phyloP scores from a whole-genome alignment of 2,329 filamentous ascomycete species.

The Pyricularia grisea region DNA sequence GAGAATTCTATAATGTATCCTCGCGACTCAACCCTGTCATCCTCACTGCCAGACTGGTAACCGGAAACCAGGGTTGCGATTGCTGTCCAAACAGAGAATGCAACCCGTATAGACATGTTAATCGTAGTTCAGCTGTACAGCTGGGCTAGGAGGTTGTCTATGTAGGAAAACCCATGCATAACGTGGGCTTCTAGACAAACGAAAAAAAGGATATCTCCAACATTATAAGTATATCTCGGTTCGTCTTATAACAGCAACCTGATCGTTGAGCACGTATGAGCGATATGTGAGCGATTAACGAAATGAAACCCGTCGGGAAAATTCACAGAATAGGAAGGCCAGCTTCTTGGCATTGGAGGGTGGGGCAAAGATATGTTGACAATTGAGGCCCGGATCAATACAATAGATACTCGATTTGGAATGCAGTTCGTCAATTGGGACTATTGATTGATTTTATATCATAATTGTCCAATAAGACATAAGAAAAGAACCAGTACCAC shows the following conservation, averaged over 20 bases:
- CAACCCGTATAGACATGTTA: neutral
- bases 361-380: neutral
- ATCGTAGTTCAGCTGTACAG: neutral
- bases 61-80: neutral
- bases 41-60: neutral
- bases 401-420: neutral
- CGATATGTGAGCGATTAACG: neutral
- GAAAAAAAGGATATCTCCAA: neutral
- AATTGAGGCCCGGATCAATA: neutral
- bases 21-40: neutral
- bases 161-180: neutral
- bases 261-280: neutral
- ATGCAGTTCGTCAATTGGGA: neutral
- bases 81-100: neutral
- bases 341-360: neutral
- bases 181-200: neutral
- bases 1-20: neutral
- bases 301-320: neutral
- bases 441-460: neutral
- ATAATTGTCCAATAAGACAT: neutral
- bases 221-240: neutral
- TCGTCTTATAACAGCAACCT: neutral
- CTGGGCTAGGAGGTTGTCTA: neutral
- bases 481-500: too few species aligned
- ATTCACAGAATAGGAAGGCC: neutral